Percentiles rank a stretch among this genome's conserved stretches.
These are phyloP conservation scores for Diatrype stigma DNA, from an alignment of 2,329 filamentous ascomycete species.

Conservation along the genomic window DNA sequence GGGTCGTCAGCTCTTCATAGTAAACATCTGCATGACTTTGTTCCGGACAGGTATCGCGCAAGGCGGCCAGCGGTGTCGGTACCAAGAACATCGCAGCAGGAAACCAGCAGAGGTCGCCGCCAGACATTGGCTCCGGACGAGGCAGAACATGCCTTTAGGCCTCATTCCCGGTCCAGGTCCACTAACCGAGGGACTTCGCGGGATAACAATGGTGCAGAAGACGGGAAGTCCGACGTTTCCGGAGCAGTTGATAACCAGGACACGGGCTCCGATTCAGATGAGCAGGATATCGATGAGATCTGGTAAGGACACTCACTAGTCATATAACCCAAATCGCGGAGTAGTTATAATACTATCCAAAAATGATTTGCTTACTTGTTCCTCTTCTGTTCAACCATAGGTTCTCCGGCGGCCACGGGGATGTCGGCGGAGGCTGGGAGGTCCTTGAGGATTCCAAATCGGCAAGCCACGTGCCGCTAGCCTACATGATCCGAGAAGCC, in stretches of 20 bases:
- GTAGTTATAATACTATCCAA: neutral
- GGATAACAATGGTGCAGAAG: slow-evolving; percentile 8
- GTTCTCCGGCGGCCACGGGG: slow-evolving; percentile 74
- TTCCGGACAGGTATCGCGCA: slow-evolving; percentile 34
- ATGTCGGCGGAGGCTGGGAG: slow-evolving; percentile 75
- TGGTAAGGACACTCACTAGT: slow-evolving; percentile 44
- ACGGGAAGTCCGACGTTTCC: slow-evolving; percentile 29
- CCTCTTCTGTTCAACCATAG: slow-evolving; percentile 13
- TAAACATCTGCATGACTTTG: slow-evolving; percentile 10
- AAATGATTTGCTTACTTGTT: slow-evolving; percentile 6
- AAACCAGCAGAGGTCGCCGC: slow-evolving; percentile 12
- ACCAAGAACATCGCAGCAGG: slow-evolving; percentile 1
- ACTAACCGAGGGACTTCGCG: slow-evolving; percentile 15
- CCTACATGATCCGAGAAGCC: slow-evolving; percentile 67
- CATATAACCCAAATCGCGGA: neutral
- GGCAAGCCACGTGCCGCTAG: slow-evolving; percentile 63
- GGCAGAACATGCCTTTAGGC: slow-evolving; percentile 25
- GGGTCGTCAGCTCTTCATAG: slow-evolving; percentile 14
- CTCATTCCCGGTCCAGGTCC: slow-evolving; percentile 30
- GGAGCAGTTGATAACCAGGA: slow-evolving; percentile 29
- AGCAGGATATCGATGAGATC: slow-evolving; percentile 74
- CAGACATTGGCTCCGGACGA: slow-evolving; percentile 12
- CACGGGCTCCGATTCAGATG: slow-evolving; percentile 41
- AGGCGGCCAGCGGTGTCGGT: slow-evolving; percentile 12
- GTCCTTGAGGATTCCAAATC: slow-evolving; percentile 52